phyloP scores from a whole-genome alignment of 108 stramenopile genomes.

The Skeletonema marinoi region DNA sequence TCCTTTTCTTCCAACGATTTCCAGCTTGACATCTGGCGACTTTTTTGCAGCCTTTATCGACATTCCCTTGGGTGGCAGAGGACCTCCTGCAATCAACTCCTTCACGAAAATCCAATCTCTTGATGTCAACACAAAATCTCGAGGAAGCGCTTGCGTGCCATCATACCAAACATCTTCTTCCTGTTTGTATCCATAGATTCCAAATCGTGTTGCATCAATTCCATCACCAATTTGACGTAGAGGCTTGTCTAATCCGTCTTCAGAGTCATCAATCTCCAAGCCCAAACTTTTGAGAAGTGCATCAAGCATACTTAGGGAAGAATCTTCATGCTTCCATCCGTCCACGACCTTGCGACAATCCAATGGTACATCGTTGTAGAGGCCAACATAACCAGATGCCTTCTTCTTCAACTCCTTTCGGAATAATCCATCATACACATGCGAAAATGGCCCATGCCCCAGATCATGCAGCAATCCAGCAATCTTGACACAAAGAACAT shows the following conservation, averaged over 20 bases:
- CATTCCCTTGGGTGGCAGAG: conserved; percentile 38
- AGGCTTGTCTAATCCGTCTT: conserved; percentile 63
- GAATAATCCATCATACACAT: conserved; percentile 76
- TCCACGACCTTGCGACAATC: conserved; percentile 12
- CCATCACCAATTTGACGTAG: conserved; percentile 83
- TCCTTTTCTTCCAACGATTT: conserved; percentile 58
- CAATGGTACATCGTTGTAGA: background rate
- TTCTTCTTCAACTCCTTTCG: conserved; percentile 25
- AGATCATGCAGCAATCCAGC: conserved; percentile 93
- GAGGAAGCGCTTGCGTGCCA: conserved; percentile 30
- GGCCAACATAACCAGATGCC: conserved; percentile 7
- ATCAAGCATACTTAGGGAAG: conserved; percentile 81
- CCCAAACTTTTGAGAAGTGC: conserved; percentile 60
- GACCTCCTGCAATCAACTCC: conserved; percentile 64
- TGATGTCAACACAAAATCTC: conserved; percentile 62
- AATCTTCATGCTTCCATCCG: conserved; percentile 79
- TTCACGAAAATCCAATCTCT: conserved; percentile 91
- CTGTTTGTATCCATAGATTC: conserved; percentile 39
- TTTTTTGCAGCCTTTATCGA: conserved; percentile 21
- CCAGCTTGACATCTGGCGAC: background rate
- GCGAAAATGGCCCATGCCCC: conserved; percentile 91
- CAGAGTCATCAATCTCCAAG: conserved; percentile 59
- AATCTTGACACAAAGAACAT: conserved; percentile 91
- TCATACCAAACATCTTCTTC: conserved; percentile 9
- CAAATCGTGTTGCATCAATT: conserved; percentile 59